These are phyloP conservation scores for Aspergillus puulaauensis DNA, from an alignment of 2,329 filamentous ascomycete genomes.

Conservation along the genomic window DNA sequence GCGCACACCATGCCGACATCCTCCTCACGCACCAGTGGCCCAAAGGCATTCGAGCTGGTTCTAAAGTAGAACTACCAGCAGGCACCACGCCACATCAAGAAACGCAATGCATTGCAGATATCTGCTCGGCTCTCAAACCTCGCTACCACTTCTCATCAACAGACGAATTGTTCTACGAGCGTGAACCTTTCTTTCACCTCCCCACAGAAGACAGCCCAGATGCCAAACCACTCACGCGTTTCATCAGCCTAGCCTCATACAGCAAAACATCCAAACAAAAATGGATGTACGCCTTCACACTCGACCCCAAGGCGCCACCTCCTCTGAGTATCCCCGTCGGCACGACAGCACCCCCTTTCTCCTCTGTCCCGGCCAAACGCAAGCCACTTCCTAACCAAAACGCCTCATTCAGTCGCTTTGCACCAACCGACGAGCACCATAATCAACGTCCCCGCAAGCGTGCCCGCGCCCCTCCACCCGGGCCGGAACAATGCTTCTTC, in stretches of 20 bases:
- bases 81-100: constrained; percentile 52
- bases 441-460: constrained; percentile 41
- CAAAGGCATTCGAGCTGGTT: constrained; percentile 66
- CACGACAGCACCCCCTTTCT: constrained; percentile 69
- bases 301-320: constrained; percentile 64
- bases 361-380: constrained; percentile 59
- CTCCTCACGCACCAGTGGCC: constrained; percentile 88
- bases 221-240: constrained; percentile 70
- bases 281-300: constrained; percentile 60
- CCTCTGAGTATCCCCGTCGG: constrained; percentile 64
- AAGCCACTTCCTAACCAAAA: constrained; percentile 38
- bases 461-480: constrained; percentile 52
- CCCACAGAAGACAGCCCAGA: constrained; percentile 55
- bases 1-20: constrained; percentile 79
- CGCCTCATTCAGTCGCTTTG: constrained; percentile 40
- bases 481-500: constrained; percentile 87
- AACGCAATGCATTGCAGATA: constrained; percentile 70
- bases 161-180: constrained; percentile 74
- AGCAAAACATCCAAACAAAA: constrained; percentile 75
- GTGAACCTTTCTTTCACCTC: constrained; percentile 83
- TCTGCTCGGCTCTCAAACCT: constrained; percentile 79
- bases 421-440: constrained; percentile 37
- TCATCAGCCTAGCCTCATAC: constrained; percentile 82
- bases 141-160: constrained; percentile 84
- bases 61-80: constrained; percentile 61